phyloP scores from a whole-genome alignment of 805 yeast species.

The Candida khao-thaluensis region DNA sequence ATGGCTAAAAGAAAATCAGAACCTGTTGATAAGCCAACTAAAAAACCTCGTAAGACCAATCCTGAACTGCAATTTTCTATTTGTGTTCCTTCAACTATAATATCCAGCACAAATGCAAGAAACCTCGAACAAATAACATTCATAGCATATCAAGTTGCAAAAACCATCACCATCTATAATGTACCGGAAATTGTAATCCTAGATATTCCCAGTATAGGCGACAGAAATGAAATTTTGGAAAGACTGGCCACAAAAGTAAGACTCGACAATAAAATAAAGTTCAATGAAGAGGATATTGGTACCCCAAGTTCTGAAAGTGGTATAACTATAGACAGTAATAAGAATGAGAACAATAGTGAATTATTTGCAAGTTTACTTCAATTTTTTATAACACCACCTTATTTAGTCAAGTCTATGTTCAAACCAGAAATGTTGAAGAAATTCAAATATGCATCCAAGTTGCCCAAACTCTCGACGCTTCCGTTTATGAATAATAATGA shows the following conservation, averaged over 20 bases:
- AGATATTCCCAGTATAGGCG: constrained; percentile 43
- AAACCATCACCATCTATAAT: constrained; percentile 64
- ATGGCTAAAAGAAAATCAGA: constrained; percentile 28
- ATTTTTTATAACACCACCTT: constrained; percentile 82
- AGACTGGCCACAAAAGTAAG: constrained; percentile 22
- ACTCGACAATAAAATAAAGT: constrained; percentile 31
- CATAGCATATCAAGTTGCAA: constrained; percentile 75
- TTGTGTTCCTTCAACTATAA: constrained; percentile 71
- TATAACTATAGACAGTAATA: neutral
- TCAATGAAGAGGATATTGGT: constrained; percentile 17
- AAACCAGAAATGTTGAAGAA: constrained; percentile 30
- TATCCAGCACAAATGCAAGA: constrained; percentile 53
- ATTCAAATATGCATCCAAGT: constrained; percentile 61
- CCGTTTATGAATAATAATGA: constrained; percentile 65
- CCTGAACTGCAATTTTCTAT: constrained; percentile 46
- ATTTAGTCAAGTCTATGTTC: constrained; percentile 66
- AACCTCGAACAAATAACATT: constrained; percentile 73
- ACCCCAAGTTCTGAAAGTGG: neutral
- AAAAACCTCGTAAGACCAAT: constrained; percentile 28
- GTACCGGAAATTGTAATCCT: constrained; percentile 75
- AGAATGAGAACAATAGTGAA: constrained; percentile 35
- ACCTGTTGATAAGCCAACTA: constrained; percentile 24
- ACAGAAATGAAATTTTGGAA: constrained; percentile 16
- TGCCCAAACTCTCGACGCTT: constrained; percentile 70
- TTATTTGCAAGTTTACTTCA: constrained; percentile 70